Base-by-base conservation (phyloP, 2,329 filamentous ascomycete genomes). In the Paraphoma chrysanthemicola region DNA sequence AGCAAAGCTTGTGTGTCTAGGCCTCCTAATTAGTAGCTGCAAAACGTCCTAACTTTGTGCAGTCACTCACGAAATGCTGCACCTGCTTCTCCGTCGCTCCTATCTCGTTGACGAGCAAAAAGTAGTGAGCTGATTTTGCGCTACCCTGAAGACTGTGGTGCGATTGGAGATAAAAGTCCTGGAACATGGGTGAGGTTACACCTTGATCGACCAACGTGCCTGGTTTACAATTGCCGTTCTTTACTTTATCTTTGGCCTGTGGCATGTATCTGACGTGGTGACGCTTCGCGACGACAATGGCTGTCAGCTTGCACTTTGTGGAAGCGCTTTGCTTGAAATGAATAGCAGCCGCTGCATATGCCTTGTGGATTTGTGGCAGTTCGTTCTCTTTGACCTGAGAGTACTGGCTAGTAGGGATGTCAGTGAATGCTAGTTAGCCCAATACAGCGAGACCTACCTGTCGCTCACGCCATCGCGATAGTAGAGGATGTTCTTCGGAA, bases 81-180 rank as follows among this genome's bases (percentile, higher is more conserved):
- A 53, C 14, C 36, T 42, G 29, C 12, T 7, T 2, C 14, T 43
- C 48, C 3, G 48, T 31, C 48, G 33, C 18, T 10, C 48, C 48
- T 28, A 50, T 50, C 38, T 45, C 49, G 31, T 68, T 12, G n/a
- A 59, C 46, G 1, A 76, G 44, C 3, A 72, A 56, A 48, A 71
- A 66, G 56, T 76, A 77, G 53, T 74, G 73, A 1, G 67, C 60
- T 1, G 68, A 57, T 10, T 56, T 57, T 0, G 68, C 68, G 2
- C 67, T 76, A 6, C 71, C 73, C 14, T 61, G 44, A 30, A 72
- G 30, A 10, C 57, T 56, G 3, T 59, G 48, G 53, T 76, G 72
- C 6, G 70, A 68, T 16, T 71, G 67, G 8, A 77, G 53, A 56
- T 62, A 76, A 61, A 75, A 77, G 51, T 76, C 72, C n/a, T 57